A percentile compares a stretch with the other conserved stretches of the same genome.
Conservation (phyloP, 768 basidiomycete species). For the Lentinula sp. region DNA sequence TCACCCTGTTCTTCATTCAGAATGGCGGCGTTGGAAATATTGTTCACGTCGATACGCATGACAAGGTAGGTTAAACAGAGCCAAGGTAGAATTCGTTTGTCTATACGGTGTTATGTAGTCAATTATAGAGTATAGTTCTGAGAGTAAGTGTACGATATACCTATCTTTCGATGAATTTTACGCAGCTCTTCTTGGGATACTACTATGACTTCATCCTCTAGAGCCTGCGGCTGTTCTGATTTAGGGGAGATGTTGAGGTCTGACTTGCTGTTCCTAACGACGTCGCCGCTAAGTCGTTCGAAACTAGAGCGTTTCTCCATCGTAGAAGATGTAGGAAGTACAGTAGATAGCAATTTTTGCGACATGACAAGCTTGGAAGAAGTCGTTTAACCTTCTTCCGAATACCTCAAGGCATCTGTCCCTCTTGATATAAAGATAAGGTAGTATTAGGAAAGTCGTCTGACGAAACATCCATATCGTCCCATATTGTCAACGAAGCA, state of each 20-base stretch:
- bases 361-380: neutral
- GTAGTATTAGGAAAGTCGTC: neutral
- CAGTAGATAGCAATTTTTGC: neutral
- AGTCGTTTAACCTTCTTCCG: neutral
- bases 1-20: slow-evolving; percentile 14
- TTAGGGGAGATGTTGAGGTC: neutral
- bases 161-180: slow-evolving; percentile 7
- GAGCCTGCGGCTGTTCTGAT: neutral
- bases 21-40: slow-evolving; percentile 16
- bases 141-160: neutral
- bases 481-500: neutral
- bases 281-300: neutral
- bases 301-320: neutral
- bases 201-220: neutral
- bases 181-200: slow-evolving; percentile 1
- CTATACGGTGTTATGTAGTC: neutral
- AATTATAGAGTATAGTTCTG: neutral
- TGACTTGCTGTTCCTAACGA: neutral
- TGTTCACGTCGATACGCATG: slow-evolving; percentile 17
- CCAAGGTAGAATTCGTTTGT: slow-evolving; percentile 12
- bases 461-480: neutral
- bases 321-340: neutral
- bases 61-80: slow-evolving; percentile 12
- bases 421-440: too few relatives aligned
- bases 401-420: too few relatives aligned